Base-by-base conservation (phyloP, 768 basidiomycete genomes). In the Podaxis mareebaensis region DNA sequence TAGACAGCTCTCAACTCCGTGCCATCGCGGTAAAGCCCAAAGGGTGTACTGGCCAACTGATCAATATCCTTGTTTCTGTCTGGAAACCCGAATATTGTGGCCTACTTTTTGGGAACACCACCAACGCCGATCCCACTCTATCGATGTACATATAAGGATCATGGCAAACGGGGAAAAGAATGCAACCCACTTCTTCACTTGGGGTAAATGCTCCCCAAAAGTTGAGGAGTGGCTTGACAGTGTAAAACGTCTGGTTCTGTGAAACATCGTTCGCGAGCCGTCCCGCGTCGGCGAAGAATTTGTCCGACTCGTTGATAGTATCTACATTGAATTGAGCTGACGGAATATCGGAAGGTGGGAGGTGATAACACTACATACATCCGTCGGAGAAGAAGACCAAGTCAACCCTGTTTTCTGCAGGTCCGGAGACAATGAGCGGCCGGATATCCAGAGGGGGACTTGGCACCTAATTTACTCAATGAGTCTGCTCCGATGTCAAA, bases 181-280 rank as follows among this genome's bases (percentile, higher is more conserved):
- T 48, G 40, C 62, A 15, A 64, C 67, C 15, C 39, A 89, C 92
- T 80, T 92, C 89, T 64, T 81, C 81, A 71, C 91, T 92, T 0
- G 91, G 86, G 20, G 88, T 78, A 66, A 91, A 92, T 0, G 88
- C 89, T 4, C 88, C 91, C 89, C 90, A 93, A 66, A 92, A 91
- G 70, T 92, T 93, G 66, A 93, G 74, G 52, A 92, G 75, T 2
- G 90, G 90, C 67, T 83, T 84, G 20, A 93, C 90, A 0, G 89
- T 87, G 65, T 87, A 81, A 72, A 92, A 92, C 0, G 91, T 92
- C 66, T 90, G 87, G 68, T 91, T 91, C 30, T 80, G 74, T 2
- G 91, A 86, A 38, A 93, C 78, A 69, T 91, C 91, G 51, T 81
- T 70, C 0, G 89, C 91, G 10, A 93, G 83, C 30, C 87, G 81